Base-by-base conservation (phyloP, 352 stramenopile genomes). In the Thalassiosira hispida region DNA sequence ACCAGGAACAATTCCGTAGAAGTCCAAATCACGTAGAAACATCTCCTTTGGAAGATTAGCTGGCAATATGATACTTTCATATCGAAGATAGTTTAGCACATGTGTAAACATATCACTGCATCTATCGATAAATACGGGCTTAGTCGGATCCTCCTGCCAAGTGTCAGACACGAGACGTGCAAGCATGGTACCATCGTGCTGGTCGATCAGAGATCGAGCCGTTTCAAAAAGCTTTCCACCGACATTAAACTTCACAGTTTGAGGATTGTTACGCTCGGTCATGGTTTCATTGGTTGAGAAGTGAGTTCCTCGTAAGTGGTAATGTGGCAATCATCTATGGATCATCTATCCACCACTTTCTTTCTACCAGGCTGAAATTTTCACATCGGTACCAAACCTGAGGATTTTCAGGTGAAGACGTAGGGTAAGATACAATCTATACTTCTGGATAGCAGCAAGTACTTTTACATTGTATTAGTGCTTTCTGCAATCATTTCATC, bases 1-100 rank as follows among this genome's bases (percentile, higher is more conserved):
- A 16, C 18, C 27, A 20, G n/a, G 56, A 11, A 65, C 25, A 16
- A 65, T 65, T 16, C 57, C 31, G 18, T 66, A 66, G 57, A 53
- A 66, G 51, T 66, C 29, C 57, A 66, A 25, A 31, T 66, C 57
- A 53, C 29, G 29, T 6, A 66, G 57, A 38, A 66, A 66, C 42
- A 51, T 53, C 1, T 66, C 57, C 22, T 46, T 66, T n/a, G 57
- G 42, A 38, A 66, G 7, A 9, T 23, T 53, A 9, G 31, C 6
- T 23, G 29, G 31, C 57, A 38, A 38, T 3, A 8, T 38, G 8
- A 38, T 38, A 38, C 31, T 38, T 38, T 8, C 31, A 38, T 8
- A 38, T 9, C 31, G 31, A 38, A 38, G 31, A 38, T 38, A 38
- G 31, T 38, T 38, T 9, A 38, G 3, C 3, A 38, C 31, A 9